phyloP scores from a whole-genome alignment of 2,329 filamentous ascomycete species.

The Chrysoporthe austroafricana region DNA sequence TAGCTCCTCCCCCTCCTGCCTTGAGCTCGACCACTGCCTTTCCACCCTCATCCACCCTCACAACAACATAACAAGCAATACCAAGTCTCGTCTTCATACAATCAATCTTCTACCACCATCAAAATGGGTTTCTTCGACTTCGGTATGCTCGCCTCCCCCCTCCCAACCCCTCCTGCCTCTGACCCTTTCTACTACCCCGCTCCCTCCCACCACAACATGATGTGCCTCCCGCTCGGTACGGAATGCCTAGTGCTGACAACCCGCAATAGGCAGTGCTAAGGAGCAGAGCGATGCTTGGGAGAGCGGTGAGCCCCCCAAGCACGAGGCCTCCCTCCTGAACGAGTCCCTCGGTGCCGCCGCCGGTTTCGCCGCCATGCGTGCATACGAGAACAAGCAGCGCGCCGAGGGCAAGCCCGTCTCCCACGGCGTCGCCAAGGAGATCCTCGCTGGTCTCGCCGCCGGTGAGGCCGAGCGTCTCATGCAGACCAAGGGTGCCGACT shows the following conservation, averaged over 20 bases:
- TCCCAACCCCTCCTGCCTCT: neutral
- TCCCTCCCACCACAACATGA: neutral
- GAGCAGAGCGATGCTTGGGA: conserved; percentile 45
- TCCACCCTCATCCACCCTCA: conserved; percentile 9
- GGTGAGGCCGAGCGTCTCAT: conserved; percentile 77
- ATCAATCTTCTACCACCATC: neutral
- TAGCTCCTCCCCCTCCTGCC: conserved; percentile 17
- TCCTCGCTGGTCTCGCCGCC: conserved; percentile 71
- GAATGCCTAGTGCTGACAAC: neutral
- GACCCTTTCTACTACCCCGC: neutral
- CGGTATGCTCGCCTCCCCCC: conserved; percentile 22
- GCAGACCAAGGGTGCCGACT: conserved; percentile 71
- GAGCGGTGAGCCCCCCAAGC: conserved; percentile 46
- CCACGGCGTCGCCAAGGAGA: conserved; percentile 78
- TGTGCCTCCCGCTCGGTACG: neutral
- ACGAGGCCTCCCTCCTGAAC: conserved; percentile 70
- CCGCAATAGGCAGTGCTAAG: conserved; percentile 9
- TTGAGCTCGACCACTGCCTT: neutral
- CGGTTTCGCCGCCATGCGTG: conserved; percentile 79
- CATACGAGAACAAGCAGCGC: conserved; percentile 77
- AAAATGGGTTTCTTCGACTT: conserved; percentile 31
- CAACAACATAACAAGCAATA: neutral
- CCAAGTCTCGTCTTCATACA: neutral
- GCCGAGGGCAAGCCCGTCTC: conserved; percentile 70
- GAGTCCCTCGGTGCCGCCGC: conserved; percentile 77